These are phyloP conservation scores for Fraxinus ornus DNA, from an alignment of 305 asterid genomes.

Conservation along the genomic window DNA sequence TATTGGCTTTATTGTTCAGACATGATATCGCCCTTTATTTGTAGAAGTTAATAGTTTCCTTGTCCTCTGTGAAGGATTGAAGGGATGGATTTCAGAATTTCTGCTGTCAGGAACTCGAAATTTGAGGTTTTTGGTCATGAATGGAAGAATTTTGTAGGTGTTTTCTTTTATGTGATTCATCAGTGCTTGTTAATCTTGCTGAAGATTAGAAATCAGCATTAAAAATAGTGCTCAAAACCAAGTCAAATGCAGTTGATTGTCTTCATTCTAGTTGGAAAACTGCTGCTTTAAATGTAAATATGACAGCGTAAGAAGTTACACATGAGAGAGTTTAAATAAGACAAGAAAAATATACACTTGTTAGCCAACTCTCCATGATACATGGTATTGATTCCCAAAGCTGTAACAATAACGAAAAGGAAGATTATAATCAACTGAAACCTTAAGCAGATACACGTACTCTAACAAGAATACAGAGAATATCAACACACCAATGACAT, in stretches of 20 bases:
- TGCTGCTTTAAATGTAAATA: neutral
- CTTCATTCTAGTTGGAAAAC: neutral
- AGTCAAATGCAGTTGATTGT: neutral
- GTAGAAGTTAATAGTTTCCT: slow-evolving; percentile 8
- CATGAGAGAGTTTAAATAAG: neutral
- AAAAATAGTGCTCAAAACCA: neutral
- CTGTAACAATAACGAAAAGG: slow-evolving; percentile 8
- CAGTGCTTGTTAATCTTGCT: neutral
- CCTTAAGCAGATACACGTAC: slow-evolving; percentile 18
- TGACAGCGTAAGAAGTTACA: neutral
- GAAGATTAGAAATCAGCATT: neutral
- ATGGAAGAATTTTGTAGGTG: neutral
- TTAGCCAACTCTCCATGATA: slow-evolving; percentile 1
- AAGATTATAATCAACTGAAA: slow-evolving; percentile 7
- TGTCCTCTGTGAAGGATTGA: slow-evolving; percentile 4
- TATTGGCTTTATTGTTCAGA: neutral
- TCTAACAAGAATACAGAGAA: slow-evolving; percentile 21
- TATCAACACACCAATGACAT: slow-evolving; percentile 14
- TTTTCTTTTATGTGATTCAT: neutral
- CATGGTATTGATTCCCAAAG: slow-evolving; percentile 17
- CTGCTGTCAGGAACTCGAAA: neutral
- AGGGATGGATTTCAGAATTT: neutral
- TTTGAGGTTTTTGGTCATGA: neutral
- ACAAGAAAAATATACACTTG: slow-evolving; percentile 17
- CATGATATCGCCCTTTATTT: neutral